Base-by-base conservation (phyloP, 352 stramenopile species). In the Aphanomyces astaci region DNA sequence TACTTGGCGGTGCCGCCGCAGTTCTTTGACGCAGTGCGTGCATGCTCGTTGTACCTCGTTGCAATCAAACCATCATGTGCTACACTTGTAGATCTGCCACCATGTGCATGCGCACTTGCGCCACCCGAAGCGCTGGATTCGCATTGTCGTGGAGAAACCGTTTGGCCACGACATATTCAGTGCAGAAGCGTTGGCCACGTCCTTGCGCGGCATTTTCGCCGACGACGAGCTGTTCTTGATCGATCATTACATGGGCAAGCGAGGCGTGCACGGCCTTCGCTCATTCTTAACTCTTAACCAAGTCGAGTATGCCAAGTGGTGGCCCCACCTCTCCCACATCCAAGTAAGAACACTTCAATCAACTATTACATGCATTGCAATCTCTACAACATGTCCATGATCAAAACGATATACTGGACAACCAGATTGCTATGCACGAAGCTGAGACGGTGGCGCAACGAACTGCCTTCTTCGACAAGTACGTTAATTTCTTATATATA, bases 201-300 rank as follows among this genome's bases (percentile, higher is more conserved):
- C 67, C 19, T 69, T 94, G 7, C 72, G 73, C 48, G 5, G 52
- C 13, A 64, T 81, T 15, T 79, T 89, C 10, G 57, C 87, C 77
- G 75, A 78, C 28, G 51, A 92, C 17, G 85, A 95, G 63, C 72
- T 94, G 30, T 85, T 86, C n/a, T 67, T 92, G n/a, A 90, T 93
- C 66, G 86, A 95, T 28, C 86, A 95, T 60, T 95, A 92, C 66
- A 78, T 89, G n/a, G 86, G 85, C 31, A 95, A 95, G 53, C 62
- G 64, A 1, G 81, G 75, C n/a, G 72, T 95, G 0, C 81, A 81
- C 19, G 79, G 77, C 0, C 75, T 92, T 28, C 49, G 74, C 0
- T 65, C 70, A 24, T 92, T 88, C 57, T 71, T 90, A 0, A 67
- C 71, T n/a, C 39, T 52, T 1, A 95, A 94, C 53, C 7, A 24